Evolutionary conservation across 129 eudicot genomes (phyloP).

Genomic region (Tagetes erecta): DNA sequence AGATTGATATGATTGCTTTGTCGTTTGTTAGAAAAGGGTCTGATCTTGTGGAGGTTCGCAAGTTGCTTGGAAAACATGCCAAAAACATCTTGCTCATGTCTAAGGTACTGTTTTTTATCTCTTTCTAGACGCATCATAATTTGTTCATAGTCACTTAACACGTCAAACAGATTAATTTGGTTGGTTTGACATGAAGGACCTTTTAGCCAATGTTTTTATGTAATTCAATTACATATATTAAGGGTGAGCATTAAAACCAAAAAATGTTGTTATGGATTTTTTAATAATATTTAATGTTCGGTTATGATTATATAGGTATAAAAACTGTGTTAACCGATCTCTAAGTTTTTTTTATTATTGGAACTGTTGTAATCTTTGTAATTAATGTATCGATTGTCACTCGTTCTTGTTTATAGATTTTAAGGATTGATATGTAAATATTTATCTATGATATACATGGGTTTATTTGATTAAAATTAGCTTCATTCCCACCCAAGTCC

Average conservation of each 20-base stretch:
- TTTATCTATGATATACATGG: too few relatives aligned
- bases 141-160: neutral
- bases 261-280: too few relatives aligned
- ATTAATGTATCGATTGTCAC: too few relatives aligned
- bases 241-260: too few relatives aligned
- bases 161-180: neutral
- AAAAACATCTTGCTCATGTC: constrained; percentile 72
- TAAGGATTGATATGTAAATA: too few relatives aligned
- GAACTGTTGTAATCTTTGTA: too few relatives aligned
- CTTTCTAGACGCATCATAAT: neutral
- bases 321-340: too few relatives aligned
- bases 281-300: too few relatives aligned
- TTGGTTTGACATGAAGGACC: neutral
- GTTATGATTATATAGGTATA: neutral
- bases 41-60: constrained; percentile 67
- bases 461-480: too few relatives aligned
- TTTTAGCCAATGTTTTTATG: neutral
- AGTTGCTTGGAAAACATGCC: constrained; percentile 58
- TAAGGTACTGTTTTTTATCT: constrained; percentile 40
- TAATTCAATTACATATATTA: neutral
- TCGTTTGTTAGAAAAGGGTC: constrained; percentile 73
- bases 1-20: constrained; percentile 65
- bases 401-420: too few relatives aligned
- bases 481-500: too few relatives aligned
- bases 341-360: too few relatives aligned